Conservation (phyloP, 371 early-diverging fungal genomes). For the Apophysomyces variabilis region DNA sequence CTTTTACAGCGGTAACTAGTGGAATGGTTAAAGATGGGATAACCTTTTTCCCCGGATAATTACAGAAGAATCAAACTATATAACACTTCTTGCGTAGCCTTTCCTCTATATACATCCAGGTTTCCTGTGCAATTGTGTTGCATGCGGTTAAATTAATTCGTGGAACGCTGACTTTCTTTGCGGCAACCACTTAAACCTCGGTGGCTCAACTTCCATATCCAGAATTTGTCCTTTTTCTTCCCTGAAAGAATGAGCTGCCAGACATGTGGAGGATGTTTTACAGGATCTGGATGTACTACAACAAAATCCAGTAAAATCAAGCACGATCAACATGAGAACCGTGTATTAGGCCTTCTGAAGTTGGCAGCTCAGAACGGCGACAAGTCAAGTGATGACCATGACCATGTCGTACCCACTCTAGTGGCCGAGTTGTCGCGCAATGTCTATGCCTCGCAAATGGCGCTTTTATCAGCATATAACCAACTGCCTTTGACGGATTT, state of each 20-base stretch:
- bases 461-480: slow-evolving; percentile 12
- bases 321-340: not conserved
- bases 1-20: too few species aligned
- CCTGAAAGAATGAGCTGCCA: not conserved
- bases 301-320: not conserved
- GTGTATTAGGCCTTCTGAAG: not conserved
- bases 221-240: not conserved
- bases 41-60: too few species aligned
- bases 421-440: slow-evolving; percentile 15
- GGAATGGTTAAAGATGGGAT: too few species aligned
- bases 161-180: too few species aligned
- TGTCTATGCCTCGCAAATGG: slow-evolving; percentile 25
- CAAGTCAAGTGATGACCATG: slow-evolving; percentile 20
- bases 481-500: slow-evolving; percentile 13
- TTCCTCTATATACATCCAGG: too few species aligned
- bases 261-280: slow-evolving; percentile 3
- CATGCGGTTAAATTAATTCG: too few species aligned
- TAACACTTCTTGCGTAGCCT: too few species aligned
- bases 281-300: slow-evolving; percentile 4
- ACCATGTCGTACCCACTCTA: slow-evolving; percentile 23
- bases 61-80: too few species aligned
- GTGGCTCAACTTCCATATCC: too few species aligned
- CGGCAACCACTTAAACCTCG: too few species aligned
- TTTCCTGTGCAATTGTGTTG: too few species aligned
- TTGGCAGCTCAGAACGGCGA: not conserved